A percentile compares a stretch with the other conserved stretches of the same genome.
Evolutionary conservation across 2,329 filamentous ascomycete genomes (phyloP).

Genomic region (Erysiphe neolycopersici): DNA sequence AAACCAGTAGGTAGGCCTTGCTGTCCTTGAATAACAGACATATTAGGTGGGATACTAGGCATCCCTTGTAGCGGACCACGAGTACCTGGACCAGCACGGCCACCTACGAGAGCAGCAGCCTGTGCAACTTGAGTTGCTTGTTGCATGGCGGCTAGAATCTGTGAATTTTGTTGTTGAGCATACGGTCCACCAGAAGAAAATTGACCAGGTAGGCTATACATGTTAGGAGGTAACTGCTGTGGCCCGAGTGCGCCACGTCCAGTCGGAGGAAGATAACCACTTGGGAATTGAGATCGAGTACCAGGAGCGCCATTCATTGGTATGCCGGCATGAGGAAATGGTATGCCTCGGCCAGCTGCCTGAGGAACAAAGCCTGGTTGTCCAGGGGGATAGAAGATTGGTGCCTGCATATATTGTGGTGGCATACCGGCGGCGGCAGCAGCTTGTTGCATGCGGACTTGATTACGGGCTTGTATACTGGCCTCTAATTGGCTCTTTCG

Average conservation of each 20-base stretch:
- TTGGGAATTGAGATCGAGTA: conserved; percentile 67
- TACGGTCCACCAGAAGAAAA: conserved; percentile 56
- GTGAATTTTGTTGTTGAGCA: conserved; percentile 53
- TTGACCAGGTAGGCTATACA: conserved; percentile 58
- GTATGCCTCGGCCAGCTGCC: conserved; percentile 30
- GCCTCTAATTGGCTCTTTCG: conserved; percentile 98
- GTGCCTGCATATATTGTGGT: conserved; percentile 64
- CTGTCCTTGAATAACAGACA: conserved; percentile 26
- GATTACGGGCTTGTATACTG: conserved; percentile 96
- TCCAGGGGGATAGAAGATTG: conserved; percentile 76
- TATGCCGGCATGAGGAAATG: conserved; percentile 34
- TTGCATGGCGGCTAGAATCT: conserved; percentile 61
- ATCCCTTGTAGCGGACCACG: conserved; percentile 38
- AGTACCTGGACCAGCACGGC: conserved; percentile 16
- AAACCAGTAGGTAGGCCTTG: conserved; percentile 25
- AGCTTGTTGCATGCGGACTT: conserved; percentile 93
- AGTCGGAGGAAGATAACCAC: conserved; percentile 52
- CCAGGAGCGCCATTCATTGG: conserved; percentile 46
- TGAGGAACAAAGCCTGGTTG: conserved; percentile 41
- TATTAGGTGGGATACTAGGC: conserved; percentile 47
- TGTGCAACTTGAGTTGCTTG: conserved; percentile 33
- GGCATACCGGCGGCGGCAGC: conserved; percentile 75
- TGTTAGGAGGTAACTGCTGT: conserved; percentile 67
- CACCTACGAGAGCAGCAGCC: conserved; percentile 21
- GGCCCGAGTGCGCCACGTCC: conserved; percentile 62